phyloP scores from a whole-genome alignment of 2,329 filamentous ascomycete species.

The Sporothrix sp. region DNA sequence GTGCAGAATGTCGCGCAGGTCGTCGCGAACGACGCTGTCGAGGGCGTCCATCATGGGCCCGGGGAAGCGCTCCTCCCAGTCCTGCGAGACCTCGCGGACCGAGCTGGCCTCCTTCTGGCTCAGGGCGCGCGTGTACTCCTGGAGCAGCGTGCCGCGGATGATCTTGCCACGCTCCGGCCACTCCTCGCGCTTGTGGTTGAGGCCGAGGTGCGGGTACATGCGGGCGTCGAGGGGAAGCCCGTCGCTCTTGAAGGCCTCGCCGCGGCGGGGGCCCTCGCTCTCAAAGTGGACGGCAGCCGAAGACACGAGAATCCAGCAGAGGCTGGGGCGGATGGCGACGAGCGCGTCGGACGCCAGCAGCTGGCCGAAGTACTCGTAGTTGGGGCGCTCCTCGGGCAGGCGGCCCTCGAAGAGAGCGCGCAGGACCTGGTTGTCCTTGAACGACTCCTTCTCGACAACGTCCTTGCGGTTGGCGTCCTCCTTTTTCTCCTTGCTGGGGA shows the following conservation, averaged over 20 bases:
- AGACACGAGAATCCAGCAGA: constrained; percentile 50
- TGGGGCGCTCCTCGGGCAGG: constrained; percentile 48
- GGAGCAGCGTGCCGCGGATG: constrained; percentile 41
- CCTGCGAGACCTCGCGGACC: constrained; percentile 40
- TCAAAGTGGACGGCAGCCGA: constrained; percentile 42
- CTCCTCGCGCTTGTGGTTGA: constrained; percentile 42
- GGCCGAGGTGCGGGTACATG: constrained; percentile 48
- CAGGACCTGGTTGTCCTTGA: constrained; percentile 56
- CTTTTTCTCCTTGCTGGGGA: constrained; percentile 44
- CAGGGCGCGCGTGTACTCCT: constrained; percentile 48
- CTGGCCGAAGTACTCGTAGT: constrained; percentile 52
- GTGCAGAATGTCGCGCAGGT: constrained; percentile 48
- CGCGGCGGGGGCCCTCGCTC: constrained; percentile 30
- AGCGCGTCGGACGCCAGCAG: constrained; percentile 44
- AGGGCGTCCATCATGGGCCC: constrained; percentile 41
- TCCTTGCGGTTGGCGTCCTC: constrained; percentile 32
- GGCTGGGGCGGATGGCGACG: constrained; percentile 46
- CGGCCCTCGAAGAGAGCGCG: constrained; percentile 48
- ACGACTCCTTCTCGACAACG: constrained; percentile 38
- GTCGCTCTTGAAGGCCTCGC: constrained; percentile 31
- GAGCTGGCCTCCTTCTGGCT: constrained; percentile 47
- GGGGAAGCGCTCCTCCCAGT: constrained; percentile 51
- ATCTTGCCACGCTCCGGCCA: constrained; percentile 36
- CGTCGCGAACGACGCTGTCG: constrained; percentile 37
- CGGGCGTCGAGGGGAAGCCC: constrained; percentile 33